Evolutionary conservation across 768 basidiomycete species (phyloP), one percentile per base, ranked within the genome.

Genomic region (Auriscalpium microsporum): DNA sequence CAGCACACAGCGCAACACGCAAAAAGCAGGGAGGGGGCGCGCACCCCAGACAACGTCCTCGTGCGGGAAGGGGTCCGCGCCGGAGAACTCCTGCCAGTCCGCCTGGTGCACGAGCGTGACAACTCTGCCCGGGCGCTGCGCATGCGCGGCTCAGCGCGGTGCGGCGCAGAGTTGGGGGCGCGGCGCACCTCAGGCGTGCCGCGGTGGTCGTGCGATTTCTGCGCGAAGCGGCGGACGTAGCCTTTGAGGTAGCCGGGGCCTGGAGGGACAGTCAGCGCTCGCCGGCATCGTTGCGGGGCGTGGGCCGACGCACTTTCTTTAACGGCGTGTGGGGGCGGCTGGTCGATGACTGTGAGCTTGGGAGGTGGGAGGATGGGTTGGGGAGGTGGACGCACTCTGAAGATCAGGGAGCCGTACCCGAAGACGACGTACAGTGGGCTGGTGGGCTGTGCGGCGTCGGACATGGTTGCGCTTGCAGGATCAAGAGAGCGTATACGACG

Each of bases 331-430:
- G 90, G 90, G 13, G 90, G 90, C 34, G 90, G 90, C 92, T 94
- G 45, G 13, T 17, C 8, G 9, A 46, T 33, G 1, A 13, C 21
- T 16, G 1, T 10, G 9, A 50, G 21, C 4, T 48, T 10, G 19
- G 28, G 33, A 48, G 37, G 21, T 8, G 33, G 45, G n/a, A 37
- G 13, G 50, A 16, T 11, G 17, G 19, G n/a, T 8, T 36, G 4
- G 54, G 17, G 55, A 0, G 50, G 52, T 3, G 55, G 23, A 49
- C 67, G 55, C 64, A 86, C 92, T 79, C 92, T 94, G 79, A 88
- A 95, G 55, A 95, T 94, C 42, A 96, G 77, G 7, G 90, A 93
- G 10, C 93, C 93, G 62, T 96, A 96, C 34, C 92, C 92, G 62
- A 95, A 96, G 11, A 95, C 87, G 52, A 89, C 75, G 66, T 85